phyloP scores from a whole-genome alignment of 805 yeast species.

The Wickerhamiella galacta region DNA sequence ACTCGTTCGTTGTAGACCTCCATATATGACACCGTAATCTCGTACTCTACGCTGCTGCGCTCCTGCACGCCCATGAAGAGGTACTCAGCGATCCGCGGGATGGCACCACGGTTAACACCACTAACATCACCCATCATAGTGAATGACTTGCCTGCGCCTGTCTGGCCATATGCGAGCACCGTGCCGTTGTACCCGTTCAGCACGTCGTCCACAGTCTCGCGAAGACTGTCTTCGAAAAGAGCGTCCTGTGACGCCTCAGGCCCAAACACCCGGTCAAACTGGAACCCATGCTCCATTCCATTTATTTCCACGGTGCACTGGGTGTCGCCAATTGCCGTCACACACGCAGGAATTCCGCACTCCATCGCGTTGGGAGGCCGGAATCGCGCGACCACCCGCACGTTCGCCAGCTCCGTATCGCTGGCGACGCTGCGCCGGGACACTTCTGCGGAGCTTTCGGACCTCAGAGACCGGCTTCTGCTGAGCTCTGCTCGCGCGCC shows the following conservation, averaged over 20 bases:
- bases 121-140: constrained; percentile 54
- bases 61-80: constrained; percentile 39
- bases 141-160: constrained; percentile 61
- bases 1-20: constrained; percentile 72
- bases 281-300: constrained; percentile 24
- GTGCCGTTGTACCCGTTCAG: constrained; percentile 66
- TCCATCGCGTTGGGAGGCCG: constrained; percentile 37
- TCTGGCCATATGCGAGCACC: constrained; percentile 63
- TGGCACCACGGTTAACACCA: constrained; percentile 38
- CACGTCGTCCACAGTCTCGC: constrained; percentile 50
- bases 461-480: too few relatives aligned
- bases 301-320: constrained; percentile 11
- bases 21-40: constrained; percentile 54
- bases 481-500: too few relatives aligned
- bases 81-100: constrained; percentile 54
- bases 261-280: constrained; percentile 51
- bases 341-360: constrained; percentile 5
- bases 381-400: constrained; percentile 58
- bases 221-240: constrained; percentile 41
- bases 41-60: constrained; percentile 35
- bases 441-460: too few relatives aligned
- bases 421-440: neutral
- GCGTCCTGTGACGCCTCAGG: constrained; percentile 35
- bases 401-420: constrained; percentile 19
- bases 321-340: constrained; percentile 1